Percentiles rank a stretch among this genome's conserved stretches.
Conservation (phyloP, 768 basidiomycete species). For the Russula vinacea region DNA sequence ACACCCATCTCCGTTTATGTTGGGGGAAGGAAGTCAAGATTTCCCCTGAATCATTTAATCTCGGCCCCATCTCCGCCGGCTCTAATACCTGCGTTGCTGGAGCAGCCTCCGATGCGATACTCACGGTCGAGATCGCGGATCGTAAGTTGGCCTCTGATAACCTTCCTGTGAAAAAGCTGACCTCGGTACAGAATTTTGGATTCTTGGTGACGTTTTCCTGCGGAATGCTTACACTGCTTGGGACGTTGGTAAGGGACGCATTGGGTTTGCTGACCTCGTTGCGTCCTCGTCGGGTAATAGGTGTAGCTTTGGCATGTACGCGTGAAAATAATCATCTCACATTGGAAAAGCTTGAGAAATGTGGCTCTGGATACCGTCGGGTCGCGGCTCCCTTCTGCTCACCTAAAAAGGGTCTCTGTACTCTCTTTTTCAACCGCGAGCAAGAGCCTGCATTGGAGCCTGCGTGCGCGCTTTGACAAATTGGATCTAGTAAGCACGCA, state of each 20-base stretch:
- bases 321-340: not conserved
- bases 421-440: too few species aligned
- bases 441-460: too few species aligned
- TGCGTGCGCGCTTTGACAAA: too few species aligned
- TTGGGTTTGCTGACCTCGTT: constrained; percentile 4
- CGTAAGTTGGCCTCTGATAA: not conserved
- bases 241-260: not conserved
- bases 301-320: too few species aligned
- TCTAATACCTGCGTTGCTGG: not conserved
- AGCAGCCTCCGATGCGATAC: rapidly evolving
- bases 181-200: not conserved
- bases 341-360: too few species aligned
- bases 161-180: not conserved
- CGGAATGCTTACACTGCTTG: constrained; percentile 1
- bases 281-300: too few species aligned
- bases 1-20: not conserved
- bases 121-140: too few species aligned
- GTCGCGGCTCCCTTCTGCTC: too few species aligned
- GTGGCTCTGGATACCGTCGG: not conserved
- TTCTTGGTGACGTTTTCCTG: constrained; percentile 8
- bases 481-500: too few species aligned
- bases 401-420: too few species aligned
- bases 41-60: not conserved
- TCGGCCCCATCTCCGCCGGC: not conserved
- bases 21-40: not conserved